Percentiles rank a stretch among this genome's conserved stretches.
These are phyloP conservation scores for Castanea sativa DNA, from an alignment of 306 rosid species.

Conservation along the genomic window DNA sequence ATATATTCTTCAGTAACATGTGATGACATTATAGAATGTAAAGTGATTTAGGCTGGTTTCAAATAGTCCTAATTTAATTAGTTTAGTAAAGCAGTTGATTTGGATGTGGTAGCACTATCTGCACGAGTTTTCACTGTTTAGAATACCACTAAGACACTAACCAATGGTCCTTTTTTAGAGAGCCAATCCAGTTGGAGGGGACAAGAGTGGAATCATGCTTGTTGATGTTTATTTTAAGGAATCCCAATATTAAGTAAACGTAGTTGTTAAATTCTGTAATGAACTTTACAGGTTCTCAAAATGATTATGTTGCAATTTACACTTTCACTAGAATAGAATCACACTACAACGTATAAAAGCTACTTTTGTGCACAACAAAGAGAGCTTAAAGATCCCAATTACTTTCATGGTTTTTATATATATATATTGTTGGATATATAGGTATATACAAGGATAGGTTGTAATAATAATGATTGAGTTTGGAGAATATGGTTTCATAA, in stretches of 20 bases:
- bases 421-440: no score
- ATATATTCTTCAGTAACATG: no score
- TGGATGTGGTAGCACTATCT: background rate
- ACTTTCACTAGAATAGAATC: background rate
- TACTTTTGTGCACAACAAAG: no score
- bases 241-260: background rate
- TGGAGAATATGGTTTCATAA: no score
- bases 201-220: background rate
- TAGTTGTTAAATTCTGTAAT: background rate
- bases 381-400: no score
- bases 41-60: no score
- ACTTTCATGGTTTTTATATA: no score
- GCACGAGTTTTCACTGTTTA: background rate
- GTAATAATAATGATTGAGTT: no score
- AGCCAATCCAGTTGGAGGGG: background rate
- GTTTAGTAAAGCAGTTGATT: background rate
- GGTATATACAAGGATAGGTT: no score
- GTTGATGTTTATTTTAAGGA: background rate
- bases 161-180: background rate
- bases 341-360: no score
- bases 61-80: no score
- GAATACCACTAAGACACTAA: background rate
- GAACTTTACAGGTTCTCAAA: background rate
- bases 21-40: no score
- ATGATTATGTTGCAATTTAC: background rate